A percentile compares a stretch with the other conserved stretches of the same genome.
phyloP scores from a whole-genome alignment of 1,284 basidiomycete genomes.

The Polyporus tsugae region DNA sequence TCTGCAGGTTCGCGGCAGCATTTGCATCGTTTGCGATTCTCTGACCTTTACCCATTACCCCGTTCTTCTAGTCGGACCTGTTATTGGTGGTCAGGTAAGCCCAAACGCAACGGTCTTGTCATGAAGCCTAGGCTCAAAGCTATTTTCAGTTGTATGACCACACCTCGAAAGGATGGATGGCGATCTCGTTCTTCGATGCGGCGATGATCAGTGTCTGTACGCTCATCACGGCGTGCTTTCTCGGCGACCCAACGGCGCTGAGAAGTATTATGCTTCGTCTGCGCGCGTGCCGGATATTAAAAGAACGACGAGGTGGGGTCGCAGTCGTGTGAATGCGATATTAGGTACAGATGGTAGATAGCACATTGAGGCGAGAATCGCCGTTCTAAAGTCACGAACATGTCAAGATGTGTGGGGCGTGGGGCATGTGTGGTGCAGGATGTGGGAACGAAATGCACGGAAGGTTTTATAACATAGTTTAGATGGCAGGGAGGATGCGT shows the following conservation, averaged over 20 bases:
- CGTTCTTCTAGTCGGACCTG: conserved; percentile 62
- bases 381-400: neutral
- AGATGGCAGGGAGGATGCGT: neutral
- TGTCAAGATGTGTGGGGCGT: neutral
- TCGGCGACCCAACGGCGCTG: conserved; percentile 57
- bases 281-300: conserved; percentile 1
- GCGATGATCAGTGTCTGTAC: conserved; percentile 51
- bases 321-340: neutral
- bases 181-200: conserved; percentile 55
- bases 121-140: conserved; percentile 12
- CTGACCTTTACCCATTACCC: neutral
- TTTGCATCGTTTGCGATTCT: neutral
- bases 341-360: neutral
- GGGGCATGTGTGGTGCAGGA: neutral
- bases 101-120: neutral
- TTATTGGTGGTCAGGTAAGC: conserved; percentile 71
- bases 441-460: neutral
- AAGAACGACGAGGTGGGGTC: neutral
- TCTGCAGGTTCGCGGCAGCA: conserved; percentile 51
- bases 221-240: conserved; percentile 52
- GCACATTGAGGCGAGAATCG: neutral
- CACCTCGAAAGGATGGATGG: conserved; percentile 61
- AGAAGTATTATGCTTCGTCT: conserved; percentile 26
- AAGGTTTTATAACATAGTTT: neutral
- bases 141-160: conserved; percentile 64